A percentile compares a stretch with the other conserved stretches of the same genome.
Evolutionary conservation across 768 basidiomycete genomes (phyloP).

Genomic region (Rhodotorula babjevae): DNA sequence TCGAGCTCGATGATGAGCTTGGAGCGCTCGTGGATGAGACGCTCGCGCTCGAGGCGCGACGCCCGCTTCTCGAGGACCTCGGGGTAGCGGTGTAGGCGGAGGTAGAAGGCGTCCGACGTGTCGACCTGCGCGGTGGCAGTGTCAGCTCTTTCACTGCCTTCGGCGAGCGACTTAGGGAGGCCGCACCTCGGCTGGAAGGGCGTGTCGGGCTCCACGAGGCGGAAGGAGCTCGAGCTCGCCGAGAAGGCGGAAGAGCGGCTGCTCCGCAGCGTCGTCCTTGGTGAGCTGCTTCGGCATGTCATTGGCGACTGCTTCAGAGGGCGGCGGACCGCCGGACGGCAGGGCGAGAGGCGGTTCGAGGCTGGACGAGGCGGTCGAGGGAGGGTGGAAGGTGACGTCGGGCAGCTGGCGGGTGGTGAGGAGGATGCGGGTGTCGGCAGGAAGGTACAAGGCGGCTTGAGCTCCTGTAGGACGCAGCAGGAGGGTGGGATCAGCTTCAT

Average conservation of each 20-base stretch:
- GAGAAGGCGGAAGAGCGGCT: conserved; percentile 20
- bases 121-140: conserved; percentile 10
- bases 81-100: conserved; percentile 35
- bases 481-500: not conserved
- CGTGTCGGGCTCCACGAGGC: conserved; percentile 12
- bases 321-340: not conserved
- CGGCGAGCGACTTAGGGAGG: too few relatives aligned
- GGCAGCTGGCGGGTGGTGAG: conserved; percentile 18
- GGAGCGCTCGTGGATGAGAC: conserved; percentile 35
- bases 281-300: not conserved
- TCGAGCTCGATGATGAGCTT: conserved; percentile 37
- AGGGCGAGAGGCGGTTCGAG: too few relatives aligned
- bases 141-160: too few relatives aligned
- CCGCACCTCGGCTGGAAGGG: conserved; percentile 11
- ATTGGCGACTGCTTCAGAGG: not conserved
- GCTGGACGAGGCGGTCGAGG: not conserved
- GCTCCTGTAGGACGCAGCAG: not conserved
- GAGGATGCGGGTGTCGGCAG: conserved; percentile 19
- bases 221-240: conserved; percentile 18
- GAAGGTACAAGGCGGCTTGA: not conserved
- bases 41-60: conserved; percentile 32
- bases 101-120: conserved; percentile 33
- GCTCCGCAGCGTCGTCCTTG: not conserved
- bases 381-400: conserved; percentile 5
- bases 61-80: conserved; percentile 37